Evolutionary conservation across 441 rosid genomes (phyloP), one percentile per base, ranked within the genome.

Genomic region (Adansonia rubrostipa): DNA sequence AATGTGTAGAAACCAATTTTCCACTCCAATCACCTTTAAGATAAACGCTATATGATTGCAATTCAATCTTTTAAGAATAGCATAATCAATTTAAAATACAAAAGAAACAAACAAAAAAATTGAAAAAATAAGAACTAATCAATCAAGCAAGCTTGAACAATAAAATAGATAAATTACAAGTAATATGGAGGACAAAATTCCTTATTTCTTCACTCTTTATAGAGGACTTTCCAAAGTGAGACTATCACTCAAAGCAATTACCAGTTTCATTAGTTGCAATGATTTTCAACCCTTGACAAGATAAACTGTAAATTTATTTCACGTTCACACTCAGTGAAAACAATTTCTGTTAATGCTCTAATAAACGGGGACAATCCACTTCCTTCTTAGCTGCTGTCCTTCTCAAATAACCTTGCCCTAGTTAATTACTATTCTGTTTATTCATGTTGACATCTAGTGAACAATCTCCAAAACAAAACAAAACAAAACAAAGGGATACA

Each of bases 171-270:
- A 8, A 36, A 64, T 64, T 64, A 36, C 47, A 64, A 36, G 69
- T 14, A 42, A 64, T 42, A 64, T 15, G 69, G 69, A 64, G 22
- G 48, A 64, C 10, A 64, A 14, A 19, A 19, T 36, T 64, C 15
- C 20, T 64, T 64, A 14, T 63, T 6, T 63, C 19, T 64, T 64
- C 11, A 36, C 22, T 15, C 48, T 42, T 36, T 36, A 36, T 36
- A 64, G 5, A 64, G 69, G 69, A 64, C 69, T 47, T 36, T 15
- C 69, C 47, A 64, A 64, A 36, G 22, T 36, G 69, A 36, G 69
- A 36, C 69, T 15, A 33, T 64, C 48, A 36, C 69, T 33, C 11
- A 36, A 56, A 20, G 48, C 4, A 36, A 47, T 36, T 36, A 64
- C 17, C 69, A 36, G 20, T 64, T 64, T 42, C 48, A 36, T 36